phyloP scores from a whole-genome alignment of 441 rosid genomes.

The Lepidium campestre region DNA sequence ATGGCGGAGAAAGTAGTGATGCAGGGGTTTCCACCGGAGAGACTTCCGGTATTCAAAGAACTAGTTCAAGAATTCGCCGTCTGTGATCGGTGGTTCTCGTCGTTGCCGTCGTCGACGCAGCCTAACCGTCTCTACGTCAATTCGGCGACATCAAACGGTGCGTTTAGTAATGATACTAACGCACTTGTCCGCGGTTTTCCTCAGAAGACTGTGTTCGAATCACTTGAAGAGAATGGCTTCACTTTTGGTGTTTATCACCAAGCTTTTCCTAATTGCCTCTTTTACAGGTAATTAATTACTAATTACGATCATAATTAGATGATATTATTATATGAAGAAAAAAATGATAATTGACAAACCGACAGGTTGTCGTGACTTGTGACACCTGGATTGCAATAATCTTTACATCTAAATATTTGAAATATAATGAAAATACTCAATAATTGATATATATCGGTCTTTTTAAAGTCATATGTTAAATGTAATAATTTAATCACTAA shows the following conservation, averaged over 20 bases:
- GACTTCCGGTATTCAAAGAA: constrained; percentile 62
- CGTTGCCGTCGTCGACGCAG: constrained; percentile 71
- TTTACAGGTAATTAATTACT: constrained; percentile 45
- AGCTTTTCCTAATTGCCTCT: constrained; percentile 54
- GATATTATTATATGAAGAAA: neutral
- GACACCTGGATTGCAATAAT: constrained; percentile 7
- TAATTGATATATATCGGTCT: neutral
- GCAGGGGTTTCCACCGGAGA: constrained; percentile 74
- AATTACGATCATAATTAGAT: neutral
- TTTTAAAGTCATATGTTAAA: neutral
- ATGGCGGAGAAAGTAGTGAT: constrained; percentile 66
- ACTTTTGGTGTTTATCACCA: constrained; percentile 69
- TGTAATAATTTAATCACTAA: neutral
- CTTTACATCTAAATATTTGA: neutral
- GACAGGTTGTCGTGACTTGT: neutral
- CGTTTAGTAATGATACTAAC: constrained; percentile 50
- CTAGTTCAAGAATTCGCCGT: constrained; percentile 62
- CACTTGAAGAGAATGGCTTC: constrained; percentile 57
- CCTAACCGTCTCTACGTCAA: constrained; percentile 70
- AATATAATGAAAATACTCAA: neutral
- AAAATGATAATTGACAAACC: neutral
- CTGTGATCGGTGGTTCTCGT: constrained; percentile 82
- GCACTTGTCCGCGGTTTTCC: constrained; percentile 57
- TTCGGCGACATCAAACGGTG: constrained; percentile 82
- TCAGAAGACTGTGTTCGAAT: constrained; percentile 67